Evolutionary conservation across 2,329 filamentous ascomycete species (phyloP).

Genomic region (Fusarium newnesense): DNA sequence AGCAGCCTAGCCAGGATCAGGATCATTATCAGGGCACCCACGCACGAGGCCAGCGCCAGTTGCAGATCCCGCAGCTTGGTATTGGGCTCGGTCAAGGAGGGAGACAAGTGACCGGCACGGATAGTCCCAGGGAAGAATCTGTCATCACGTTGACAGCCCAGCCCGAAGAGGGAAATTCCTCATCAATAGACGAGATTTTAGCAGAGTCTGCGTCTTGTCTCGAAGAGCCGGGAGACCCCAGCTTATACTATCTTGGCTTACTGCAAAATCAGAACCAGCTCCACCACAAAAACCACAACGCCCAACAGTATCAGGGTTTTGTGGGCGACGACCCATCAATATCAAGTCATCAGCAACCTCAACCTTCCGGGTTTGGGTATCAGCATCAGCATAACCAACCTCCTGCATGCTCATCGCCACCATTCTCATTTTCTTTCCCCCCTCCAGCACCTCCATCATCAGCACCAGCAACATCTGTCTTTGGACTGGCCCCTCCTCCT

Average conservation of each 20-base stretch:
- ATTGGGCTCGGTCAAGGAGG: constrained; percentile 43
- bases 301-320: constrained; percentile 30
- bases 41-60: constrained; percentile 38
- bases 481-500: constrained; percentile 33
- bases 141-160: constrained; percentile 12
- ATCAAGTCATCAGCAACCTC: constrained; percentile 23
- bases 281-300: constrained; percentile 17
- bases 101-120: constrained; percentile 34
- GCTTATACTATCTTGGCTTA: constrained; percentile 32
- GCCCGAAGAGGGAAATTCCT: constrained; percentile 13
- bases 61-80: constrained; percentile 41
- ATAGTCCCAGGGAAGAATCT: constrained; percentile 24
- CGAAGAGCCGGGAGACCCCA: constrained; percentile 26
- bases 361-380: constrained; percentile 19
- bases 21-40: constrained; percentile 40
- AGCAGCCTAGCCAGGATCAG: constrained; percentile 29
- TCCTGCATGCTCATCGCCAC: constrained; percentile 31
- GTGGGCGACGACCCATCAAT: constrained; percentile 14
- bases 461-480: constrained; percentile 31
- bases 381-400: constrained; percentile 25
- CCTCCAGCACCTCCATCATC: constrained; percentile 25
- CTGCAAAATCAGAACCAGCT: constrained; percentile 34
- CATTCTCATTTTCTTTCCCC: constrained; percentile 15
- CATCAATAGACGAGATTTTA: constrained; percentile 23
- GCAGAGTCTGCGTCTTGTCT: constrained; percentile 27